A percentile compares a stretch with the other conserved stretches of the same genome.
Conservation (phyloP, 345 rosid species). For the Aurinia saxatilis region DNA sequence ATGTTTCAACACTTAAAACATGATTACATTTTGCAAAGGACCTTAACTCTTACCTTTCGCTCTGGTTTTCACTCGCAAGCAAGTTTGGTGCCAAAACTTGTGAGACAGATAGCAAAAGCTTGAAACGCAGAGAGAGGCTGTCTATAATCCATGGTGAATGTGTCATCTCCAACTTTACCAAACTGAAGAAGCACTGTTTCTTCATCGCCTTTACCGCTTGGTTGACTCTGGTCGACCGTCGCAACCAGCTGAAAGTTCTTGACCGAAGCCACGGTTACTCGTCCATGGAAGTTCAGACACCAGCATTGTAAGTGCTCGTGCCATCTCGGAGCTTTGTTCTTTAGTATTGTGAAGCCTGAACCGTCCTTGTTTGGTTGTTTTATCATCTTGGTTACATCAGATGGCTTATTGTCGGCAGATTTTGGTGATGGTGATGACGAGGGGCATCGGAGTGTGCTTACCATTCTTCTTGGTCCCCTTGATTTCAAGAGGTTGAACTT, state of each 20-base stretch:
- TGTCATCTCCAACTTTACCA: constrained; percentile 83
- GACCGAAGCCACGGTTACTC: constrained; percentile 90
- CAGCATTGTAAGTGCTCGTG: constrained; percentile 94
- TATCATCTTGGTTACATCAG: constrained; percentile 33
- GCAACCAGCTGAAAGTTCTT: constrained; percentile 91
- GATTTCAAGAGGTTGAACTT: constrained; percentile 93
- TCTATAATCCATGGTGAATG: constrained; percentile 87
- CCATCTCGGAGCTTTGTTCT: constrained; percentile 94
- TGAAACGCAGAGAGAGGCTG: constrained; percentile 91
- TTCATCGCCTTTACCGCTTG: constrained; percentile 85
- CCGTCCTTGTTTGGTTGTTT: constrained; percentile 25
- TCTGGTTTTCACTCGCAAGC: constrained; percentile 63
- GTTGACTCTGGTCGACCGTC: constrained; percentile 65
- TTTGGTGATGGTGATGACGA: constrained; percentile 6
- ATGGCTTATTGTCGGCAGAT: constrained; percentile 22
- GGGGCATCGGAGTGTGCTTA: constrained; percentile 60
- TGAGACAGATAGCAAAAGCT: constrained; percentile 90
- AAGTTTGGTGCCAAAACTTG: constrained; percentile 93
- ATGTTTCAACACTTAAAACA: constrained; percentile 13
- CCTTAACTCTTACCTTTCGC: neutral
- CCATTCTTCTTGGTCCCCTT: constrained; percentile 97
- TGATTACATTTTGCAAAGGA: constrained; percentile 12
- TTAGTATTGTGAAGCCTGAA: constrained; percentile 42
- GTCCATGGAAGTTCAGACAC: constrained; percentile 93
- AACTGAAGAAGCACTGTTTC: constrained; percentile 84